Conservation (phyloP, 192 early-diverging fungal species). For the Umbelopsis ramanniana region DNA sequence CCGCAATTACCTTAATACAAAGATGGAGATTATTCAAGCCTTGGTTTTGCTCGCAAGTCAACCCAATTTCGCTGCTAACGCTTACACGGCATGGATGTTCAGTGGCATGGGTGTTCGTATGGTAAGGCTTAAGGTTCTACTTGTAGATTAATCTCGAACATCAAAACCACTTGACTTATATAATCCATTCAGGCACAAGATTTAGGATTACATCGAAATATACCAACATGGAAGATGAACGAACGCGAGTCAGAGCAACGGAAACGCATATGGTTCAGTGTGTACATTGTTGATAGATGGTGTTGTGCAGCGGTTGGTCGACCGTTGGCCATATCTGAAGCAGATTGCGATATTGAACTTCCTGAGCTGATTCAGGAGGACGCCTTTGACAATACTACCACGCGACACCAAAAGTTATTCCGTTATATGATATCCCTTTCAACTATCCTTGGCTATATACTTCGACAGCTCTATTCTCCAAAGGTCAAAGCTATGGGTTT, state of each 20-base stretch:
- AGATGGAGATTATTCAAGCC: constrained; percentile 60
- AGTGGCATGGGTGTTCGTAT: constrained; percentile 66
- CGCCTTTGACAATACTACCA: not conserved
- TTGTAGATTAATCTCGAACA: not conserved
- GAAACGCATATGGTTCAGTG: constrained; percentile 73
- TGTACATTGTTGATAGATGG: constrained; percentile 72
- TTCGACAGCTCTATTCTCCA: constrained; percentile 41
- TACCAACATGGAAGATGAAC: constrained; percentile 46
- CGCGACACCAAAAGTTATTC: constrained; percentile 26
- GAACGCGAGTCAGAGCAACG: constrained; percentile 59
- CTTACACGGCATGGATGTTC: constrained; percentile 34
- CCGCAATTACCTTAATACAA: constrained; percentile 59
- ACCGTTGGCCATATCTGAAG: constrained; percentile 51
- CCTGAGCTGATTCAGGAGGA: constrained; percentile 23
- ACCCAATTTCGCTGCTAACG: constrained; percentile 23
- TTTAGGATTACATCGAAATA: constrained; percentile 74
- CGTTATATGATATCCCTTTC: constrained; percentile 39
- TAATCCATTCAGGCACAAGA: constrained; percentile 61
- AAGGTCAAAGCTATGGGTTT: constrained; percentile 33
- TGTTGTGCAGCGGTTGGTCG: constrained; percentile 43
- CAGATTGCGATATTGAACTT: constrained; percentile 42
- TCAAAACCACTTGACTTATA: not conserved
- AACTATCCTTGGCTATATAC: constrained; percentile 37
- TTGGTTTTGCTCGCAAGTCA: constrained; percentile 68
- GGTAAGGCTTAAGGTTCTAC: not conserved